Base-by-base conservation (phyloP, 305 asterid species). In the Striga hermonthica region DNA sequence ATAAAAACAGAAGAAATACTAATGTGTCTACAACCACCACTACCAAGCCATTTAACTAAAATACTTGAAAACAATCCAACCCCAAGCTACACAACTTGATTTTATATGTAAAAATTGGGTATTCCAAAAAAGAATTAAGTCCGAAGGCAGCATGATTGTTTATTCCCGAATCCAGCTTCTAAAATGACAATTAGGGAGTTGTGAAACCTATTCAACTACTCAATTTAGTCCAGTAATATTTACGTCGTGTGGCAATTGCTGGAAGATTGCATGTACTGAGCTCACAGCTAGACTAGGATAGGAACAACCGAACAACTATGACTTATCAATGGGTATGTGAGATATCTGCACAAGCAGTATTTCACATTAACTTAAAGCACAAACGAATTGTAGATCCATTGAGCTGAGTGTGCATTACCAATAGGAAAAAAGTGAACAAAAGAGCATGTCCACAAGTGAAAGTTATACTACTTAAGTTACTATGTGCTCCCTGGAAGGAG, bases 151-250 rank as follows among this genome's bases (percentile, higher is more conserved):
- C 35, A 1, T 6, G 57, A 50, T 50, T 15, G 57, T 50, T 15
- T 50, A 50, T 50, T 50, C 56, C 34, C 6, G 3, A 39, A 4
- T 39, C 8, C 9, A 39, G 9, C 12, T 50, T 47, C 31, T 13
- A n/a, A 7, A 50, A 47, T 47, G 16, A 47, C 16, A 48, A 11
- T 13, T 15, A 50, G 56, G 56, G 1, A 13, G 56, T 15, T 50
- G 15, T 14, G 4, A 50, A 50, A 49, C 56, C 56, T 50, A 50
- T 50, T 50, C 56, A 6, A 50, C 56, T 50, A 50, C 4, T 50
- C 56, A 13, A 50, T 50, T 1, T 15, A 4, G 54, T 48, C 22
- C 7, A 12, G 54, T 48, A 12, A 48, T 12, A 50, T 50, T 5
- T 5, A n/a, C 6, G 28, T 10, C 3, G 10, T 49, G 10, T 16